Evolutionary conservation across 176 grass and related monocot genomes (phyloP).

Genomic region (Urochloa ruziziensis): DNA sequence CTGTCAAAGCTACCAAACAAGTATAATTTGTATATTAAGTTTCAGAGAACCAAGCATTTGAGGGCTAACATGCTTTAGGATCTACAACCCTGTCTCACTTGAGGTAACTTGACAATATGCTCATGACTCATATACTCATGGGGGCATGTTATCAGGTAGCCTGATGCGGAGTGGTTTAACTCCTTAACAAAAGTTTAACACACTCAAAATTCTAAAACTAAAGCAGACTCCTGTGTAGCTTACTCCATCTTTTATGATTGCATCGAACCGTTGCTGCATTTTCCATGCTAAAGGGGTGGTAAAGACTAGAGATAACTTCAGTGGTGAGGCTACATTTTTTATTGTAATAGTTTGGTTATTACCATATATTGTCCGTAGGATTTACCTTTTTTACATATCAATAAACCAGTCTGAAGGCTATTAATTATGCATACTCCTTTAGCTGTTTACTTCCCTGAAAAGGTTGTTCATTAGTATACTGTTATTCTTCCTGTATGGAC

Average conservation of each 20-base stretch:
- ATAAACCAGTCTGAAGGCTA: background rate
- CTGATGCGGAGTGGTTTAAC: background rate
- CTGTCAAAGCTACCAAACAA: background rate
- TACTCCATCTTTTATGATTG: background rate
- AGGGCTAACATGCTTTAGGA: background rate
- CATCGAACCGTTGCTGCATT: background rate
- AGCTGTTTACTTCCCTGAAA: background rate
- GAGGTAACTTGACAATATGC: background rate
- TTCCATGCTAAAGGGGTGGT: background rate
- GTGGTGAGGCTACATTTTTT: background rate
- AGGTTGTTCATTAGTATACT: background rate
- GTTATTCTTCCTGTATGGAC: background rate
- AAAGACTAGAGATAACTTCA: background rate
- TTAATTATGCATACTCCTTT: too few species aligned
- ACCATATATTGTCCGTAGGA: background rate
- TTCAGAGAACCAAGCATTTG: background rate
- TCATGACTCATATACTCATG: background rate
- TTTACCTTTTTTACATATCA: background rate
- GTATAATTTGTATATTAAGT: background rate
- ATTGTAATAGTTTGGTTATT: background rate
- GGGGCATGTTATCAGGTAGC: background rate
- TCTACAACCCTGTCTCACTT: background rate
- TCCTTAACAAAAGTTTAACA: background rate
- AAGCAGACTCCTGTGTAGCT: background rate
- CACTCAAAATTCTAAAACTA: background rate